A percentile compares a stretch with the other conserved stretches of the same genome.
phyloP scores from a whole-genome alignment of 129 eudicot species.

The Lactuca saligna region DNA sequence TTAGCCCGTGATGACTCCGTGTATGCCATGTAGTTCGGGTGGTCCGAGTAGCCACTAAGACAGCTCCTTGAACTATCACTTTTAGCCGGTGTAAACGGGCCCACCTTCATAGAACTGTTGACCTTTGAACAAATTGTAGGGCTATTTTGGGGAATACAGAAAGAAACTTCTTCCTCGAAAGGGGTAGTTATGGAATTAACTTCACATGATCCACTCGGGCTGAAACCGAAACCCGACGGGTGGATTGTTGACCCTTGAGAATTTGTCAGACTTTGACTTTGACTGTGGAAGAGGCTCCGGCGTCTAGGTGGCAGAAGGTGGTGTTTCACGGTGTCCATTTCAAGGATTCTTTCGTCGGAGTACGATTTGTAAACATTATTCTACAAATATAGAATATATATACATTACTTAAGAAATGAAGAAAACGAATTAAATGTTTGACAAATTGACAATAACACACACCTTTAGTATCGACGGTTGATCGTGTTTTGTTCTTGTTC shows the following conservation, averaged over 20 bases:
- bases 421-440: not conserved
- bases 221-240: constrained; percentile 35
- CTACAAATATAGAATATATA: constrained; percentile 36
- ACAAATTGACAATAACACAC: constrained; percentile 2
- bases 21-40: constrained; percentile 86
- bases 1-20: constrained; percentile 85
- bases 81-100: constrained; percentile 60
- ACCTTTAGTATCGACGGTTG: constrained; percentile 56
- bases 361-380: constrained; percentile 43
- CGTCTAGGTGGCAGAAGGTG: constrained; percentile 38
- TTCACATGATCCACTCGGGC: constrained; percentile 68
- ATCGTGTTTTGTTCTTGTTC: constrained; percentile 40
- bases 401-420: not conserved
- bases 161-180: constrained; percentile 42
- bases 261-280: constrained; percentile 59
- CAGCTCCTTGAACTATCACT: constrained; percentile 71
- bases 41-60: constrained; percentile 67
- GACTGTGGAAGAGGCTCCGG: constrained; percentile 49
- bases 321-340: constrained; percentile 52
- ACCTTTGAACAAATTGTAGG: constrained; percentile 51
- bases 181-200: constrained; percentile 48
- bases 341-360: constrained; percentile 57
- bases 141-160: constrained; percentile 52
- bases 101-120: constrained; percentile 32
- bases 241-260: constrained; percentile 63